Evolutionary conservation across 2,329 filamentous ascomycete species (phyloP).

Genomic region (Escovopsis weberi): DNA sequence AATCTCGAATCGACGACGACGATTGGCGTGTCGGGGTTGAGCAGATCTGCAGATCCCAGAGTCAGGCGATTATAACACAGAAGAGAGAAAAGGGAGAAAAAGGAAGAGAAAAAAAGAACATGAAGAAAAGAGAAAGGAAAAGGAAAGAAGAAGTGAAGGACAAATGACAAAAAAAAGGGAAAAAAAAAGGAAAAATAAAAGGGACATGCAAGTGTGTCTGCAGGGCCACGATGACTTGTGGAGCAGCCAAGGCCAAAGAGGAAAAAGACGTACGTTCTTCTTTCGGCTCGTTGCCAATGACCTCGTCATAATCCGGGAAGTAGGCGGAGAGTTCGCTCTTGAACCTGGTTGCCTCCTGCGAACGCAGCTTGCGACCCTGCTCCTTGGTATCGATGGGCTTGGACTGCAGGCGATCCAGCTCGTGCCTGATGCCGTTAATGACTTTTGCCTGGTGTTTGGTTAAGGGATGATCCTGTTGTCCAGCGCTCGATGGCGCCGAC

Average conservation of each 20-base stretch:
- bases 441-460: conserved; percentile 44
- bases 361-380: conserved; percentile 67
- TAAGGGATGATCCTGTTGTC: conserved; percentile 15
- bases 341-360: conserved; percentile 69
- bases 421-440: conserved; percentile 46
- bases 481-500: not conserved
- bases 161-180: too few relatives aligned
- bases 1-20: conserved; percentile 46
- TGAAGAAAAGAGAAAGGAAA: too few relatives aligned
- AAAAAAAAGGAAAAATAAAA: too few relatives aligned
- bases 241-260: not conserved
- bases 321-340: conserved; percentile 87
- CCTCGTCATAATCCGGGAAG: conserved; percentile 87
- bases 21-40: conserved; percentile 60
- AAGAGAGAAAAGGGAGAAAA: too few relatives aligned
- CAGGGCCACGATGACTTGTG: not conserved
- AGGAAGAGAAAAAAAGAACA: too few relatives aligned
- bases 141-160: too few relatives aligned
- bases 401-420: conserved; percentile 42
- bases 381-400: conserved; percentile 31
- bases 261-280: conserved; percentile 50
- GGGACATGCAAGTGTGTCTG: too few relatives aligned
- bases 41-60: conserved; percentile 39
- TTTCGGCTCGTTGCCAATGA: conserved; percentile 73
- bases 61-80: too few relatives aligned